Conservation (phyloP, 73 alveolate genomes). For the Paramecium pentaurelia region DNA sequence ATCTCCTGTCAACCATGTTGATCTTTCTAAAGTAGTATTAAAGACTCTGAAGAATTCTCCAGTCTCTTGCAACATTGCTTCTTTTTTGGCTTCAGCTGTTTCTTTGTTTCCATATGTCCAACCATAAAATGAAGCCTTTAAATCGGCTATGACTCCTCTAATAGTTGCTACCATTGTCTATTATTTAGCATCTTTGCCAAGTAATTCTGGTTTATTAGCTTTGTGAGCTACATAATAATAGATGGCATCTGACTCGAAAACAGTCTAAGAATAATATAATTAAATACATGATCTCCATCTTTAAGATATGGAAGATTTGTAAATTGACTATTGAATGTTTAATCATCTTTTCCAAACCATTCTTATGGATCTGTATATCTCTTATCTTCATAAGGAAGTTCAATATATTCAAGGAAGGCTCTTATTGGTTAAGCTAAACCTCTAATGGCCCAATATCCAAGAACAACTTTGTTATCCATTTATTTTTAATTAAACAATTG, state of each 20-base stretch:
- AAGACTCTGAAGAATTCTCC: background rate
- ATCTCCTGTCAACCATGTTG: conserved; percentile 42
- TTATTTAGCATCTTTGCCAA: conserved; percentile 34
- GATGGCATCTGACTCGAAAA: conserved; percentile 46
- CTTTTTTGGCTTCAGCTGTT: background rate
- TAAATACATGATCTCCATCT: conserved; percentile 39
- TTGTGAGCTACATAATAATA: conserved; percentile 40
- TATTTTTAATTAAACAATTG: background rate
- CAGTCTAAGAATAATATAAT: background rate
- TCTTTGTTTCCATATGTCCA: background rate
- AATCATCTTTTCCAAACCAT: conserved; percentile 46
- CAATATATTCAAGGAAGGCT: conserved; percentile 31
- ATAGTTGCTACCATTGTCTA: conserved; percentile 2
- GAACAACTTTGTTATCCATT: background rate
- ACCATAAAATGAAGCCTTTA: background rate
- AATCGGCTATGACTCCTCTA: background rate
- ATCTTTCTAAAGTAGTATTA: background rate
- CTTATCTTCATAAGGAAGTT: conserved; percentile 49
- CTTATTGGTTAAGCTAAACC: conserved; percentile 57
- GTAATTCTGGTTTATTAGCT: conserved; percentile 17
- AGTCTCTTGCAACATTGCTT: background rate
- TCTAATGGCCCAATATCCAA: conserved; percentile 61
- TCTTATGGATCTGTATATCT: conserved; percentile 7
- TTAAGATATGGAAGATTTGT: conserved; percentile 60
- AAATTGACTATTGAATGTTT: conserved; percentile 26